phyloP scores from a whole-genome alignment of 208 protist genomes.

The Angomonas desouzai region DNA sequence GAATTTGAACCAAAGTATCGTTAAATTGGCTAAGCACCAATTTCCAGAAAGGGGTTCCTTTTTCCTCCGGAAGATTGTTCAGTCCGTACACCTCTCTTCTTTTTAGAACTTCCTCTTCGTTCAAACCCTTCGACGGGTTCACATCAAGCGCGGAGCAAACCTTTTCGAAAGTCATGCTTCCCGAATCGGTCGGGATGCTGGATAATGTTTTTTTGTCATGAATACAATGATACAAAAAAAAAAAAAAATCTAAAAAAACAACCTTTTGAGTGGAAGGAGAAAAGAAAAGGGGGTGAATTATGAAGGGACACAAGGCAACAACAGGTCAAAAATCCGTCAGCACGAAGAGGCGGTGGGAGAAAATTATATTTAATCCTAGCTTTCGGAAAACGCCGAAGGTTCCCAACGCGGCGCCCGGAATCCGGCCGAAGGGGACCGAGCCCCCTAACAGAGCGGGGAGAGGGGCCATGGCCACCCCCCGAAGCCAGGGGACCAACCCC shows the following conservation, averaged over 20 bases:
- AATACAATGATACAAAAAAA: neutral
- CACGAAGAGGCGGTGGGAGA: no score
- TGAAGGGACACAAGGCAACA: no score
- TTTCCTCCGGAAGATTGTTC: neutral
- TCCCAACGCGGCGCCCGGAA: no score
- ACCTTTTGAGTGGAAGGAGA: neutral
- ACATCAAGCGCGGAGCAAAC: slow-evolving; percentile 21
- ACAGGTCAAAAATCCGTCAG: no score
- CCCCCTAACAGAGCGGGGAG: no score
- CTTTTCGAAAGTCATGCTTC: slow-evolving; percentile 12
- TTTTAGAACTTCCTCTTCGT: neutral
- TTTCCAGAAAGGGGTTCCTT: slow-evolving; percentile 4
- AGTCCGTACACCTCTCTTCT: neutral
- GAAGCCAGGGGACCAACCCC: no score
- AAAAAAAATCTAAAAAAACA: neutral
- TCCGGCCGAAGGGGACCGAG: no score
- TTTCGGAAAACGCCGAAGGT: no score
- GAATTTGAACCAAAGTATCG: slow-evolving; percentile 3
- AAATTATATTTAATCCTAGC: no score
- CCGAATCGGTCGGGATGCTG: slow-evolving; percentile 26
- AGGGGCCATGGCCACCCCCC: no score
- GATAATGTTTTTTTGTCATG: no score
- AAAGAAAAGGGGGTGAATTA: neutral
- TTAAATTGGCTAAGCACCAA: neutral
- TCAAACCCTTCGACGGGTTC: neutral